A percentile compares a stretch with the other conserved stretches of the same genome.
Evolutionary conservation across 2,329 filamentous ascomycete genomes (phyloP).

Genomic region (Fusarium euwallaceae): DNA sequence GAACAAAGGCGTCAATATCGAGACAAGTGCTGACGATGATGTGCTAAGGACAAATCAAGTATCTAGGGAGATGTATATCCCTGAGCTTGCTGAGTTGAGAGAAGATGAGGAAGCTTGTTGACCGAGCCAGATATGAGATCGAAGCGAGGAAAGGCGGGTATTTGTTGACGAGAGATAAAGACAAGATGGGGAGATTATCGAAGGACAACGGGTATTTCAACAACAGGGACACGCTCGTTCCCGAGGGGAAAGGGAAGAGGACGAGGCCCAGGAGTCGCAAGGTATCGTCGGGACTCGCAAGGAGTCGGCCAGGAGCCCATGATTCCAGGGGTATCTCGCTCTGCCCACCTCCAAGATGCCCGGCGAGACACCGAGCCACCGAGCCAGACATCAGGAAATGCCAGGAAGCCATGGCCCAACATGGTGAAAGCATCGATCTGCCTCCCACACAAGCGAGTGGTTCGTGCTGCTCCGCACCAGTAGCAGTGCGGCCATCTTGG

Average conservation of each 20-base stretch:
- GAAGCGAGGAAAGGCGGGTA: conserved; percentile 2
- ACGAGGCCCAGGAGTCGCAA: conserved; percentile 10
- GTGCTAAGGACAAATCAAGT: background rate
- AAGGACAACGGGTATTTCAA: conserved; percentile 31
- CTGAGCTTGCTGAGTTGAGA: background rate
- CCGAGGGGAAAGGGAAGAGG: conserved; percentile 27
- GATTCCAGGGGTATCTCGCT: conserved; percentile 20
- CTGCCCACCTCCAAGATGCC: conserved; percentile 21
- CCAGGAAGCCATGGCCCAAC: conserved; percentile 17
- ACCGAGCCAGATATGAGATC: conserved; percentile 5
- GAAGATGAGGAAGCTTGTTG: background rate
- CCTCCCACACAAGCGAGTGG: conserved; percentile 18
- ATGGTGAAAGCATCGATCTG: conserved; percentile 17
- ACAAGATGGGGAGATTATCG: conserved; percentile 11
- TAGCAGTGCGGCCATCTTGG: conserved; percentile 9
- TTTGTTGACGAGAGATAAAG: conserved; percentile 17
- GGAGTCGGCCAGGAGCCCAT: conserved; percentile 16
- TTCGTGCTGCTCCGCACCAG: conserved; percentile 20
- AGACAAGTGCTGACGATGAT: conserved; percentile 1
- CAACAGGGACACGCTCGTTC: conserved; percentile 8
- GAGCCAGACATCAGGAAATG: conserved; percentile 20
- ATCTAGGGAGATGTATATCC: background rate
- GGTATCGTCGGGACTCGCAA: conserved; percentile 4
- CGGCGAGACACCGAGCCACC: conserved; percentile 23
- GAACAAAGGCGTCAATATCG: background rate